Conservation (phyloP, 805 yeast species). For the Hanseniaspora lindneri region DNA sequence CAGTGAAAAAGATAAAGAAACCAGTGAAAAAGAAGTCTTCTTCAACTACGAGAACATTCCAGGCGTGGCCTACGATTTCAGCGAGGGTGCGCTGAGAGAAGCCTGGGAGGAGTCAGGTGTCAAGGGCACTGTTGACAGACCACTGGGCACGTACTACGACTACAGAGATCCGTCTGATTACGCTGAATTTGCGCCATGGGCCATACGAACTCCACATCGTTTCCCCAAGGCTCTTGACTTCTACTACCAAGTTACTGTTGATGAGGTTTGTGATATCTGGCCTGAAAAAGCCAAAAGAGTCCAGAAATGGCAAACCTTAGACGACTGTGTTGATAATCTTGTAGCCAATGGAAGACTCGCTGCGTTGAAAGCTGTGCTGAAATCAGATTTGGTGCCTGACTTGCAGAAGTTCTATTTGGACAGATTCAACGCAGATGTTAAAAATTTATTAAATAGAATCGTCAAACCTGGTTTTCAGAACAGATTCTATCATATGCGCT, state of each 20-base stretch:
- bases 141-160: slow-evolving; percentile 60
- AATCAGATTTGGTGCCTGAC: slow-evolving; percentile 42
- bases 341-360: slow-evolving; percentile 29
- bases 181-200: slow-evolving; percentile 25
- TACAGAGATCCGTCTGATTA: slow-evolving; percentile 36
- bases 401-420: slow-evolving; percentile 39
- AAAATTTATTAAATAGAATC: not conserved
- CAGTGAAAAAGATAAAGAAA: no score
- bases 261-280: slow-evolving; percentile 47
- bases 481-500: not conserved
- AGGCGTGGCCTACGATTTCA: slow-evolving; percentile 22
- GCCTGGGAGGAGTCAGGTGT: slow-evolving; percentile 98
- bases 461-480: not conserved
- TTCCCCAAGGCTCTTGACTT: slow-evolving; percentile 80
- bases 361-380: slow-evolving; percentile 48
- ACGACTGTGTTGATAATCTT: slow-evolving; percentile 20
- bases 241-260: slow-evolving; percentile 65
- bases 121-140: slow-evolving; percentile 44
- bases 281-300: slow-evolving; percentile 60
- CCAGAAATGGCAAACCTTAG: slow-evolving; percentile 47
- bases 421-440: slow-evolving; percentile 37
- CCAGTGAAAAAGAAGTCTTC: not conserved
- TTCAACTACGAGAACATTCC: slow-evolving; percentile 4
- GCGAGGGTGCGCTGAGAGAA: slow-evolving; percentile 61
- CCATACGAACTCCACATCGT: slow-evolving; percentile 23